Evolutionary conservation across 768 basidiomycete species (phyloP).

Genomic region (Lactifluus rugatus): DNA sequence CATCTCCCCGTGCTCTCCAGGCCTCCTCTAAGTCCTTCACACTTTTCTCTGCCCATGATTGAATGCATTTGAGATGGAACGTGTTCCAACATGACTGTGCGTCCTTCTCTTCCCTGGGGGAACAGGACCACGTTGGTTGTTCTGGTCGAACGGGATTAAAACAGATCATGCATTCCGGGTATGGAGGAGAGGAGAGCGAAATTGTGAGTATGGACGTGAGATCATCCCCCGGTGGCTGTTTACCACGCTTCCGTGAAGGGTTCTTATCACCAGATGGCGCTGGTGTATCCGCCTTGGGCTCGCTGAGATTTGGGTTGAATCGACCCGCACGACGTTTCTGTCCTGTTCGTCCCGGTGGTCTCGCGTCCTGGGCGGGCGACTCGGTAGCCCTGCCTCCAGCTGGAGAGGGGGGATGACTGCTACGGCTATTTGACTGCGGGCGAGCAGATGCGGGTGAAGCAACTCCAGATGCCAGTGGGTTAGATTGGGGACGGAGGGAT

Average conservation of each 20-base stretch:
- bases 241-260: constrained; percentile 1
- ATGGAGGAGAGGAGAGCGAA: constrained; percentile 58
- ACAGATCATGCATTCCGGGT: constrained; percentile 75
- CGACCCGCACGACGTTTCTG: constrained; percentile 5
- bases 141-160: constrained; percentile 70
- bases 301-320: constrained; percentile 8
- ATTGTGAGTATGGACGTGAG: constrained; percentile 66
- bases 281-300: not conserved
- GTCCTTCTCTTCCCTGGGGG: constrained; percentile 32
- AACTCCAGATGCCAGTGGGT: not conserved
- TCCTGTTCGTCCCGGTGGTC: not conserved
- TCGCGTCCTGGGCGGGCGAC: not conserved
- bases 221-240: constrained; percentile 37
- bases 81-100: constrained; percentile 79
- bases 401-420: not conserved
- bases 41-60: constrained; percentile 79
- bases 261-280: not conserved
- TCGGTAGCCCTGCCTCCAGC: not conserved
- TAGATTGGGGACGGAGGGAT: not conserved
- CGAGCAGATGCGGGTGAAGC: not conserved
- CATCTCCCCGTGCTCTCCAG: constrained; percentile 61
- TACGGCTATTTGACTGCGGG: not conserved
- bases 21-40: constrained; percentile 65
- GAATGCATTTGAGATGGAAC: constrained; percentile 86
- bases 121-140: constrained; percentile 84